These are phyloP conservation scores for Neoascochyta sp. DNA, from an alignment of 2,329 filamentous ascomycete species.

Conservation along the genomic window DNA sequence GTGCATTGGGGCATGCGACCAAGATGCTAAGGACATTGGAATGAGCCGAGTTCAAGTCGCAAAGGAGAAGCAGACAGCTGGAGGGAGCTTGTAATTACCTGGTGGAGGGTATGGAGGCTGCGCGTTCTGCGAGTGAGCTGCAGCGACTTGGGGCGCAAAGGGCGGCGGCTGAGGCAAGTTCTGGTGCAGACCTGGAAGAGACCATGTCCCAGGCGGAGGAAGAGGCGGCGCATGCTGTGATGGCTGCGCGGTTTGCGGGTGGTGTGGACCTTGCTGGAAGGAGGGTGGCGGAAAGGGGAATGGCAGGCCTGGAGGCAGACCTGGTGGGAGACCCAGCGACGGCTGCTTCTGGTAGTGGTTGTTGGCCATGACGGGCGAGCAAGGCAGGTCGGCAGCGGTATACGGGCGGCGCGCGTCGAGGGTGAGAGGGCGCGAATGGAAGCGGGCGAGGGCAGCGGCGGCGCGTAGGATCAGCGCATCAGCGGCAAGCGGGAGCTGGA, in stretches of 20 bases:
- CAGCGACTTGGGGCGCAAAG: slow-evolving; percentile 4
- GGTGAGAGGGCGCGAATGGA: slow-evolving; percentile 5
- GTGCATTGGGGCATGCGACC: slow-evolving; percentile 25
- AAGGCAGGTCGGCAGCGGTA: slow-evolving; percentile 3
- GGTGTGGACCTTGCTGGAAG: slow-evolving; percentile 8
- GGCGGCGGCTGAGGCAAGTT: slow-evolving; percentile 7
- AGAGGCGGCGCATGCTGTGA: slow-evolving; percentile 3
- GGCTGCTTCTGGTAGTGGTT: slow-evolving; percentile 27
- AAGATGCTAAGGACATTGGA: too few relatives aligned
- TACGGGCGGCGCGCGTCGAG: slow-evolving; percentile 8
- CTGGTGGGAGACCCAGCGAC: slow-evolving; percentile 18
- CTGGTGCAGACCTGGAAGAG: slow-evolving; percentile 4
- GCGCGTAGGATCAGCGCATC: neutral
- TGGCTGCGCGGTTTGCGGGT: slow-evolving; percentile 1
- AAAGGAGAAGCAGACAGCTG: too few relatives aligned
- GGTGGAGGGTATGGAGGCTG: too few relatives aligned
- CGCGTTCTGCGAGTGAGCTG: too few relatives aligned
- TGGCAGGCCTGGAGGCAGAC: slow-evolving; percentile 22
- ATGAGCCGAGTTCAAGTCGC: slow-evolving; percentile 23
- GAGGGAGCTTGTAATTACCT: too few relatives aligned
- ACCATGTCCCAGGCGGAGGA: slow-evolving; percentile 9
- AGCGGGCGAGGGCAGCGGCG: too few relatives aligned
- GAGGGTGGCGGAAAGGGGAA: slow-evolving; percentile 14
- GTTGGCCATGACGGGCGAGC: slow-evolving; percentile 29
- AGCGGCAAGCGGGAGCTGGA: neutral